phyloP scores from a whole-genome alignment of 306 rosid genomes.

The Casuarina glauca region DNA sequence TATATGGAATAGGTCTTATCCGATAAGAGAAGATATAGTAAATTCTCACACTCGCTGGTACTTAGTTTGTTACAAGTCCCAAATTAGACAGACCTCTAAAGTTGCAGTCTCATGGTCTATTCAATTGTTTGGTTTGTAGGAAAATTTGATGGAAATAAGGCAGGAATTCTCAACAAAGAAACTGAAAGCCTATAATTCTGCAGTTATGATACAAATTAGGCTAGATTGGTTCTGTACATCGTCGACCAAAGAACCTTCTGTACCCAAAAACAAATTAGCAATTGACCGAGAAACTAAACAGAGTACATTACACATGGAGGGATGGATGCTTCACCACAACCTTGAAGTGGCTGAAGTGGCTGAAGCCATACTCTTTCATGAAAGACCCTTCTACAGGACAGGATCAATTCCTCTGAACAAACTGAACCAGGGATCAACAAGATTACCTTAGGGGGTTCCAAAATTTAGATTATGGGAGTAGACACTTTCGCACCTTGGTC shows the following conservation, averaged over 20 bases:
- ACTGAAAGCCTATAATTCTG: neutral
- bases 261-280: conserved; percentile 15
- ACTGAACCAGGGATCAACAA: conserved; percentile 12
- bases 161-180: conserved; percentile 4
- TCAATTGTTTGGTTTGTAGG: neutral
- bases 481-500: conserved; percentile 65
- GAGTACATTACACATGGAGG: conserved; percentile 14
- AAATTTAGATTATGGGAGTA: conserved; percentile 41
- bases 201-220: neutral
- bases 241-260: conserved; percentile 3
- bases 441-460: conserved; percentile 5
- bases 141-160: neutral
- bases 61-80: no score
- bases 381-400: neutral
- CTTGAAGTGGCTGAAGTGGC: conserved; percentile 7
- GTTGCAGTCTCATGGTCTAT: no score
- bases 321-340: conserved; percentile 17
- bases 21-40: no score
- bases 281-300: neutral
- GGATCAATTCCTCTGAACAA: conserved; percentile 15
- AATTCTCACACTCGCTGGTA: no score
- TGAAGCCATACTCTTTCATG: conserved; percentile 24
- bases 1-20: no score
- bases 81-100: no score
- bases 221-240: conserved; percentile 21